These are phyloP conservation scores for Phalaenopsis hybrid DNA, from an alignment of 116 monocot species.

Conservation along the genomic window DNA sequence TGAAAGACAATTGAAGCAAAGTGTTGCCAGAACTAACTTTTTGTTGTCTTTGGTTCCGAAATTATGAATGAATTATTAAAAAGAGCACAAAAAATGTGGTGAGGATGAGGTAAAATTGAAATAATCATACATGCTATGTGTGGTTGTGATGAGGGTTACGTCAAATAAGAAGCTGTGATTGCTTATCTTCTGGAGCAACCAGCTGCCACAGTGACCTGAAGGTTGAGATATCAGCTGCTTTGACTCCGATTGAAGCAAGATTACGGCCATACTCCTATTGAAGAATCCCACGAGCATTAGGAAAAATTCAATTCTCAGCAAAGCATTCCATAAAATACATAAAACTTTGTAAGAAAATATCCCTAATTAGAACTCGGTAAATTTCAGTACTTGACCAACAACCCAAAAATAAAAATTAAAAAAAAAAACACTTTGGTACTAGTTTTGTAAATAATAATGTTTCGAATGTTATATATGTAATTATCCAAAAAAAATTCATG, in stretches of 20 bases:
- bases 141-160: background rate
- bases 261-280: conserved; percentile 81
- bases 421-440: no score
- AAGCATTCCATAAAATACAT: background rate
- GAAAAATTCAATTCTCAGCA: background rate
- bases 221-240: conserved; percentile 50
- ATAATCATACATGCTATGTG: background rate
- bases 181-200: conserved; percentile 79
- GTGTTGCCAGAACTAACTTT: no score
- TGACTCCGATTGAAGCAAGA: conserved; percentile 58
- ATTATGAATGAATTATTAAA: no score
- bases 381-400: background rate
- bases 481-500: no score
- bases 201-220: conserved; percentile 71
- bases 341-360: background rate
- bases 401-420: no score
- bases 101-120: no score
- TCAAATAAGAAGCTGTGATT: conserved; percentile 11
- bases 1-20: no score
- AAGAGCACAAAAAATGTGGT: no score
- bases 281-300: background rate
- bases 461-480: no score
- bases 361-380: background rate
- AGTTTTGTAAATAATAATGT: no score
- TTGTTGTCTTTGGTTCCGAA: no score